A percentile compares a stretch with the other conserved stretches of the same genome.
These are phyloP conservation scores for Rhizopus delemar DNA, from an alignment of 371 early-diverging fungal species.

Conservation along the genomic window DNA sequence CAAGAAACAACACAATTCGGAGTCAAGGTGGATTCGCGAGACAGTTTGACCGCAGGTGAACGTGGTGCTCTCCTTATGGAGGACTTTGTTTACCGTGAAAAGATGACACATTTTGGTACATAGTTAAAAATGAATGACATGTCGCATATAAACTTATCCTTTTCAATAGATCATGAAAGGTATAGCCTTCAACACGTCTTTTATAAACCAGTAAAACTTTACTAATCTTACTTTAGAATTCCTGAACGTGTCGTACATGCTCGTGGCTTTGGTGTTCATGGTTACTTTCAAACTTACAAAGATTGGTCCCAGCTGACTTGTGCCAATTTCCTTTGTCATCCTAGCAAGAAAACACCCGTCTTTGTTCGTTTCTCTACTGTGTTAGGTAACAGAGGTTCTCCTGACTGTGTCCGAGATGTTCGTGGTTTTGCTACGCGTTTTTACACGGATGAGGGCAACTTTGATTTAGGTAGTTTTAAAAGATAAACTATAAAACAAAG, in stretches of 20 bases:
- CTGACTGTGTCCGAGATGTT: constrained; percentile 59
- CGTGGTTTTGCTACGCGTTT: constrained; percentile 64
- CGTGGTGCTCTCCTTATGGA: constrained; percentile 53
- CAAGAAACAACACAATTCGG: constrained; percentile 32
- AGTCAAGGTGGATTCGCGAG: constrained; percentile 29
- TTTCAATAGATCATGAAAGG: constrained; percentile 33
- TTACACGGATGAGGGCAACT: constrained; percentile 65
- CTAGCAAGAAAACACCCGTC: constrained; percentile 51
- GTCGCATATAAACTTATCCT: too few species aligned
- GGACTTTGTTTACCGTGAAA: constrained; percentile 53
- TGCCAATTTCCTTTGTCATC: constrained; percentile 37
- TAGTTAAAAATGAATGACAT: too few species aligned
- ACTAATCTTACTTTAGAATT: constrained; percentile 17
- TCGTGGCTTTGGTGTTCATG: constrained; percentile 56
- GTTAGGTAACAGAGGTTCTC: constrained; percentile 45
- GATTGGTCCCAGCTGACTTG: constrained; percentile 48
- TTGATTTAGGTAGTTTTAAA: constrained; percentile 32
- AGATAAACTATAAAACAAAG: too few species aligned
- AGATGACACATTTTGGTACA: constrained; percentile 53
- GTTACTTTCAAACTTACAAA: constrained; percentile 53
- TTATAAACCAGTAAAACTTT: too few species aligned
- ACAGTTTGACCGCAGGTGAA: constrained; percentile 41
- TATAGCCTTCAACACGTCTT: too few species aligned
- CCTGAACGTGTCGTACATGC: constrained; percentile 63
- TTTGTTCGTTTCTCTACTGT: constrained; percentile 64